Conservation (phyloP, 768 basidiomycete species). For the Pleurotus cornucopiae region DNA sequence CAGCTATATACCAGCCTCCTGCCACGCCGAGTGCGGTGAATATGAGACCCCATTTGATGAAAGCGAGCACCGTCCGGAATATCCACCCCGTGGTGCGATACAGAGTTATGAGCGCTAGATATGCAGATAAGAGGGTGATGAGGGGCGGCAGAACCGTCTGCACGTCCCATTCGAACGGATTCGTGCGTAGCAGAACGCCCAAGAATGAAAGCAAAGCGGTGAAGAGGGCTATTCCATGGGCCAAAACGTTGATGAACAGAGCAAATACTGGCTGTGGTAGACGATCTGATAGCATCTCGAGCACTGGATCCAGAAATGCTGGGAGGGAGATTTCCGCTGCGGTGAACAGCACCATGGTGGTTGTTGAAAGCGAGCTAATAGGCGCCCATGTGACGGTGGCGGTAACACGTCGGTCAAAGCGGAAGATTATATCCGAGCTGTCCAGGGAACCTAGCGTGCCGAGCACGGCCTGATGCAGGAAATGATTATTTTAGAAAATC, state of each 20-base stretch:
- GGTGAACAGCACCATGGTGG: not conserved
- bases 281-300: constrained; percentile 48
- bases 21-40: constrained; percentile 50
- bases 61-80: constrained; percentile 60
- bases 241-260: constrained; percentile 44
- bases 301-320: constrained; percentile 47
- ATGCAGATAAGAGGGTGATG: constrained; percentile 67
- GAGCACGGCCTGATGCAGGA: not conserved
- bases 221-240: constrained; percentile 47
- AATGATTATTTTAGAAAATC: not conserved
- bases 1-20: constrained; percentile 47
- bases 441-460: no score
- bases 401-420: not conserved
- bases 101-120: constrained; percentile 70
- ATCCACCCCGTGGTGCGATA: constrained; percentile 80
- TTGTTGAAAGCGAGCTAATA: no score
- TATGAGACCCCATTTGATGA: constrained; percentile 75
- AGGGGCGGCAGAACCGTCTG: constrained; percentile 71
- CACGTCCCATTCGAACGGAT: constrained; percentile 59
- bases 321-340: constrained; percentile 33
- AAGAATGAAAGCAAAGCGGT: constrained; percentile 46
- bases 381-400: no score
- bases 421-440: no score
- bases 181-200: constrained; percentile 41
- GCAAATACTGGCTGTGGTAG: constrained; percentile 57